Base-by-base conservation (phyloP, 2,329 filamentous ascomycete species). In the Cordyceps pruinosa region DNA sequence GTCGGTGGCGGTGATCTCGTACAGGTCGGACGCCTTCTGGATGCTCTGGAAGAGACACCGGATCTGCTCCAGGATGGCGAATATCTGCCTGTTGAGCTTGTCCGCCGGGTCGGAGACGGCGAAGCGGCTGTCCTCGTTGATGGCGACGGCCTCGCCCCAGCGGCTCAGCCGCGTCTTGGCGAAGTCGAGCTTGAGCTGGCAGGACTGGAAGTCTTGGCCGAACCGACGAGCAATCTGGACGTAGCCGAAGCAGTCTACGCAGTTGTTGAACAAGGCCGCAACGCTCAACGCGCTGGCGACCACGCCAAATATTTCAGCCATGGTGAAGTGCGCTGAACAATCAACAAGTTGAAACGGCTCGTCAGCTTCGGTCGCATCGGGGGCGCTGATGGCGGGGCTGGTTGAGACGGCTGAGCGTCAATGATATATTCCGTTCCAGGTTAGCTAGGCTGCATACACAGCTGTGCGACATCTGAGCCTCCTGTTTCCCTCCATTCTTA, bases 181-280 rank as follows among this genome's bases (percentile, higher is more conserved):
- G 44, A 68, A 60, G 54, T 70, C 64, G 3, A 75, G 64, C 17
- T 62, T 64, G 5, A 76, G 65, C 45, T 68, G 66, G 45, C 62
- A 66, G 23, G 57, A 63, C 30, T 72, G 61, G 58, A 66, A 74
- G 44, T 75, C 69, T 23, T 50, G 37, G 0, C 65, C 69, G 45
- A 73, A 73, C 35, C 65, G 61, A 1, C 61, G 64, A 21, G 70
- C 70, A 1, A 75, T 62, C 47, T 76, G 70, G 47, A 76, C 59
- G 59, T 72, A 72, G 21, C 70, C 66, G 58, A 77, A 76, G 58
- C 68, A 73, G 35, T 70, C 66, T 39, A 77, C 65, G 45, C 69
- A 73, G 56, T 66, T 66, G 44, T 69, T 72, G 46, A 76, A 75
- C 13, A 70, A 58, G 2, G 63, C 59, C 21, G 70, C 71, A 2